Evolutionary conservation across 2,329 filamentous ascomycete species (phyloP), one percentile per base, ranked within the genome.

Genomic region (Dactylellina cionopaga): DNA sequence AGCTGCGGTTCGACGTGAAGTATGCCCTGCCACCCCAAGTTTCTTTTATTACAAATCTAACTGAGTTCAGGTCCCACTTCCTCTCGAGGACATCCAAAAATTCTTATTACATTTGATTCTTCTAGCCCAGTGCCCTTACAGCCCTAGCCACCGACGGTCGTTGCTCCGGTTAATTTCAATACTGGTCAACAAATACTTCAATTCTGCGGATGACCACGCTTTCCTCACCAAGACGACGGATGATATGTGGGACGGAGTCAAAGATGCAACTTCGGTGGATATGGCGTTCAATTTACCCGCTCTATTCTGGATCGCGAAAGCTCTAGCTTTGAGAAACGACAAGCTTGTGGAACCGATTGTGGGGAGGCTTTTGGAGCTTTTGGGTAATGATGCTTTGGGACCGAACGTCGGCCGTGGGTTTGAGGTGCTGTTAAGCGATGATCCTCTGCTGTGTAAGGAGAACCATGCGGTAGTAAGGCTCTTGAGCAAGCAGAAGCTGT

Each of bases 391-490:
- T n/a, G 76, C 77, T 47, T 83, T 84, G 41, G 86, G 86, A 51
- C 80, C 80, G 39, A 81, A 80, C 10, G 82, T 86, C 33, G 85
- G 87, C 1, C 83, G 83, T 49, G 84, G 85, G 24, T 90, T 90
- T 76, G 79, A 83, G 11, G 84, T 85, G 6, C 82, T 90, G 2
- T 82, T 90, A 3, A 82, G 85, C 24, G 83, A 86, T 1, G 87
- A 89, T 75, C 86, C 88, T 73, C 80, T 90, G 19, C 80, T 90
- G 33, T 86, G 83, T 10, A 83, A 85, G 70, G 80, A 83, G 35
- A 90, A 90, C 75, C 84, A 87, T 73, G 88, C 87, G 71, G 83
- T 83, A 15, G 84, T 90, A 35, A 85, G 87, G 2, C 82, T 87
- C 2, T 81, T 90, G 1, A 84, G 86, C 75, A 88, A 87, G 76